Conservation (phyloP, 192 early-diverging fungal species). For the Obelidium mucronatum region DNA sequence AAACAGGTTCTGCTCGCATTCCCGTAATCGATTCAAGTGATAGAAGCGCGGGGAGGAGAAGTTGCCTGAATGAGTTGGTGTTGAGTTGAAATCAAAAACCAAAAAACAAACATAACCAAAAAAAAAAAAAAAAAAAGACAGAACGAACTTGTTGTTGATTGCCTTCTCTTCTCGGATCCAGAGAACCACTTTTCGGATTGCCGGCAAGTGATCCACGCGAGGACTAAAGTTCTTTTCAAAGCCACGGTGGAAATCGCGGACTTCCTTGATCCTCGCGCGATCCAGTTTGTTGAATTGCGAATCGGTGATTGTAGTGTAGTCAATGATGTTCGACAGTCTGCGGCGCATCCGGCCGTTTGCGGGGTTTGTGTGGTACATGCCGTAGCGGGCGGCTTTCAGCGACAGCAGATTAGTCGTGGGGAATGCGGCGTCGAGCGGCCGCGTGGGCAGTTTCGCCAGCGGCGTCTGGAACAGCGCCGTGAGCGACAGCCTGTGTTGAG, state of each 20-base stretch:
- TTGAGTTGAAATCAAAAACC: too few relatives aligned
- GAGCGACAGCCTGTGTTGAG: slow-evolving; percentile 27
- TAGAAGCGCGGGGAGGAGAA: slow-evolving; percentile 88
- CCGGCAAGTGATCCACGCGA: slow-evolving; percentile 69
- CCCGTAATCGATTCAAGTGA: slow-evolving; percentile 90
- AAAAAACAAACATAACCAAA: too few relatives aligned
- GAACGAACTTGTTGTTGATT: slow-evolving; percentile 74
- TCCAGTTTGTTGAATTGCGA: slow-evolving; percentile 36
- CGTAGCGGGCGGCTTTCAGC: slow-evolving; percentile 24
- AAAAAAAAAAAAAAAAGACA: slow-evolving; percentile 4
- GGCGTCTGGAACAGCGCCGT: slow-evolving; percentile 12
- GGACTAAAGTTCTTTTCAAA: slow-evolving; percentile 65
- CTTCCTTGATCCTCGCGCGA: slow-evolving; percentile 17
- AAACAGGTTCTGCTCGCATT: slow-evolving; percentile 76
- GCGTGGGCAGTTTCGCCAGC: slow-evolving; percentile 27
- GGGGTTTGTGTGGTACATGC: slow-evolving; percentile 2
- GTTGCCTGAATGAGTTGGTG: slow-evolving; percentile 52
- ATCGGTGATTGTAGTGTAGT: slow-evolving; percentile 55
- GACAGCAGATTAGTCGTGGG: slow-evolving; percentile 29
- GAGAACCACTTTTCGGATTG: slow-evolving; percentile 75
- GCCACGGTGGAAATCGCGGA: slow-evolving; percentile 48
- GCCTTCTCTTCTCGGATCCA: slow-evolving; percentile 90
- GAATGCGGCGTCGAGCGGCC: slow-evolving; percentile 10
- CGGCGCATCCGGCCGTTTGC: slow-evolving; percentile 12
- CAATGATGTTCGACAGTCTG: slow-evolving; percentile 56